Base-by-base conservation (phyloP, 2,329 filamentous ascomycete genomes). In the Fusarium sp. region DNA sequence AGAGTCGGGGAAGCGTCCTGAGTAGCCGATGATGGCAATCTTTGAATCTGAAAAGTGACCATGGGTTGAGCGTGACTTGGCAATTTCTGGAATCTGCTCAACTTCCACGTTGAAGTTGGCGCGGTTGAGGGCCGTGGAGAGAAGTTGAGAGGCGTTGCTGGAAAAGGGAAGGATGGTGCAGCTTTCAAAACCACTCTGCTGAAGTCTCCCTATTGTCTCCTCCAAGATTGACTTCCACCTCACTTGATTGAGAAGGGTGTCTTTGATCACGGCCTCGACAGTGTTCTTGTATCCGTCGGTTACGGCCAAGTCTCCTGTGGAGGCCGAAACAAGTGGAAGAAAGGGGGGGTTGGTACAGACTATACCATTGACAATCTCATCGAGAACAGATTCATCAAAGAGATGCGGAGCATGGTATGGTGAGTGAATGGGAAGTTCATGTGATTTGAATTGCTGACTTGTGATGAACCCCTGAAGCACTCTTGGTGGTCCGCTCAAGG, bases 21-120 rank as follows among this genome's bases (percentile, higher is more conserved):
- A 82, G 73, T 82, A 84, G 61, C 94, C 94, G 36, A 97, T 92
- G 71, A 97, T 95, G 66, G 94, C 94, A 71, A 97, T 89, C 81
- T 95, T 95, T 2, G 78, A 79, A 11, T 78, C 62, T 3, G 72
- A 24, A 57, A 72, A 75, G 42, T 59, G 65, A 1, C 73, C 67
- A 29, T 64, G 68, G 16, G 56, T 4, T 10, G 51, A 9, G 1
- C n/a, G 16, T 6, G 64, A 62, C 9, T 56, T 22, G 2, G 53
- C 12, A 2, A 33, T 27, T 5, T 40, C 29, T 6, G 57, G 61
- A 9, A 59, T 12, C 29, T 70, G 70, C 10, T 62, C 60, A n/a
- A 68, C 29, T 10, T 62, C 42, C 6, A 62, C 58, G 3, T 61
- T 38, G 33, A 75, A 44, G 24, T 56, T 62, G 44, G 44, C 58